These are phyloP conservation scores for Geranium incanum DNA, from an alignment of 441 rosid species.

Conservation along the genomic window DNA sequence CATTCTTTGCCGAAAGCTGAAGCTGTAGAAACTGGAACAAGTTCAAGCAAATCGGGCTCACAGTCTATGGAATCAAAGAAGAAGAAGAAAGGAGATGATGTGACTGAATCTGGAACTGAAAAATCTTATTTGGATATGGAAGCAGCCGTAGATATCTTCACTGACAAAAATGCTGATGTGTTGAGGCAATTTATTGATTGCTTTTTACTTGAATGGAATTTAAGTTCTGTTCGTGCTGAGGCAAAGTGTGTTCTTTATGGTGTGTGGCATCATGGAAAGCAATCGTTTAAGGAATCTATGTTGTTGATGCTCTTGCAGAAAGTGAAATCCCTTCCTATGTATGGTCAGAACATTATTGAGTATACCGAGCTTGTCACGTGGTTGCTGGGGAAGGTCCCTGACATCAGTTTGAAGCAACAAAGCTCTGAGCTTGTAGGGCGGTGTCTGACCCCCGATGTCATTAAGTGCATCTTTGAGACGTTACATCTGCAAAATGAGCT, in stretches of 20 bases:
- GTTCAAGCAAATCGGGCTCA: slow-evolving; percentile 59
- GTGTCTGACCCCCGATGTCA: slow-evolving; percentile 77
- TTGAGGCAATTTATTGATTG: slow-evolving; percentile 88
- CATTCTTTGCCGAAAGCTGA: slow-evolving; percentile 65
- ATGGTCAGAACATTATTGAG: slow-evolving; percentile 97
- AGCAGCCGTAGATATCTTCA: slow-evolving; percentile 68
- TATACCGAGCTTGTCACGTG: slow-evolving; percentile 85
- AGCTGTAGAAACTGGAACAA: slow-evolving; percentile 55
- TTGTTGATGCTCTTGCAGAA: slow-evolving; percentile 68
- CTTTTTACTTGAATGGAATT: slow-evolving; percentile 97
- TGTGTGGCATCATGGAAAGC: slow-evolving; percentile 96
- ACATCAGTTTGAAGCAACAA: slow-evolving; percentile 69
- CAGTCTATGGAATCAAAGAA: slow-evolving; percentile 81
- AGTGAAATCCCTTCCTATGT: slow-evolving; percentile 68
- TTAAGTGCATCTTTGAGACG: slow-evolving; percentile 82
- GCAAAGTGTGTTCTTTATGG: slow-evolving; percentile 92
- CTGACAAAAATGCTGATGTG: slow-evolving; percentile 67
- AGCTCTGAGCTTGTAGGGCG: slow-evolving; percentile 66
- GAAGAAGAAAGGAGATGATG: slow-evolving; percentile 97
- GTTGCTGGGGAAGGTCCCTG: slow-evolving; percentile 84
- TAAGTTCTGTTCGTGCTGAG: slow-evolving; percentile 87
- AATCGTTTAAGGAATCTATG: slow-evolving; percentile 74
- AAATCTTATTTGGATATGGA: slow-evolving; percentile 97
- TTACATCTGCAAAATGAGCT: slow-evolving; percentile 97
- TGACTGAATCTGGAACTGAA: slow-evolving; percentile 71